Conservation (phyloP, 169 alveolate genomes). For the Eimeria falciformis region DNA sequence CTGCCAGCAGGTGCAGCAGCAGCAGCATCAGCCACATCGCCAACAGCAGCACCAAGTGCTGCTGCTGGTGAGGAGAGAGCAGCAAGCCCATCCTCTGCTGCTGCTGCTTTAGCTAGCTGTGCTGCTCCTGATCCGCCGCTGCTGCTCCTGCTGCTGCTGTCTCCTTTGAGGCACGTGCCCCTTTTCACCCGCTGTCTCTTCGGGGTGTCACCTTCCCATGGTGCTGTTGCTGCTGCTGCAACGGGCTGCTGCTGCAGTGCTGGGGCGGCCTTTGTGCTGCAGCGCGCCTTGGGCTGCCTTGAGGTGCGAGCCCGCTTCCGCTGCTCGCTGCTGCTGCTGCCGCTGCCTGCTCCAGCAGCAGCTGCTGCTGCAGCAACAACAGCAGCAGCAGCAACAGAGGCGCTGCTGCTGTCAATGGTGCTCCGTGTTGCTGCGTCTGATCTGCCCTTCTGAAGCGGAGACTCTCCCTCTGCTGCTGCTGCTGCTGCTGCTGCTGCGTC, state of each 20-base stretch:
- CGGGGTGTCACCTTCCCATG: slow-evolving; percentile 1
- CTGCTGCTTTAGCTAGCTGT: slow-evolving; percentile 2
- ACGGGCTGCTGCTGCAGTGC: slow-evolving; percentile 32
- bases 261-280: background rate
- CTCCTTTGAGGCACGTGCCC: background rate
- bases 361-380: slow-evolving; percentile 37
- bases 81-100: background rate
- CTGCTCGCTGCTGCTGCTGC: slow-evolving; percentile 47
- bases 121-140: background rate
- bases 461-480: slow-evolving; percentile 13
- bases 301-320: slow-evolving; percentile 19
- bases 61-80: background rate
- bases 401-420: background rate
- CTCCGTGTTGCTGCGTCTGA: slow-evolving; percentile 1
- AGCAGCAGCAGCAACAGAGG: slow-evolving; percentile 26
- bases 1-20: background rate
- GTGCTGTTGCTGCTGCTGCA: background rate
- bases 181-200: slow-evolving; percentile 9
- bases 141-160: slow-evolving; percentile 36
- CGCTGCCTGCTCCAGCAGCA: background rate
- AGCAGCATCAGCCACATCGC: background rate
- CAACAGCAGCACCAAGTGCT: slow-evolving; percentile 6
- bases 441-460: background rate
- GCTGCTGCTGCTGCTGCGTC: slow-evolving; percentile 4
- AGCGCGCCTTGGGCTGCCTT: slow-evolving; percentile 2